Percentiles rank a stretch among this genome's conserved stretches.
Evolutionary conservation across 495 filamentous ascomycete species (phyloP).

Genomic region (Talaromyces borbonicus): DNA sequence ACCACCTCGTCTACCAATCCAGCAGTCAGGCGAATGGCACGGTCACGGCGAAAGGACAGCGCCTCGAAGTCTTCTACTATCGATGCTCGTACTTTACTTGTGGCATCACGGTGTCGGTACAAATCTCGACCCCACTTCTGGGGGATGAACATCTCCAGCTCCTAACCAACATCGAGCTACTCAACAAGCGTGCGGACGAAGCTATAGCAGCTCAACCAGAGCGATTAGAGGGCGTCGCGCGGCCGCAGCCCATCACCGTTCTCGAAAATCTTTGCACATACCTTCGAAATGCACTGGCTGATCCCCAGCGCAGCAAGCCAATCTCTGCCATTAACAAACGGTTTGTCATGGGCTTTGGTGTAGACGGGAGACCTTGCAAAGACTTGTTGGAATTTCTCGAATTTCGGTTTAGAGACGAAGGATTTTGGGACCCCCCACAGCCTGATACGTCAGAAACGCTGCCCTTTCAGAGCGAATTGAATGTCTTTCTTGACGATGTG

Average conservation of each 20-base stretch:
- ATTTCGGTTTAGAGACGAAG: conserved; percentile 36
- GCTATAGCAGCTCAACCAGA: conserved; percentile 48
- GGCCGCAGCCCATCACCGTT: conserved; percentile 38
- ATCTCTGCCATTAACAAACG: conserved; percentile 63
- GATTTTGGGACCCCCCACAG: conserved; percentile 38
- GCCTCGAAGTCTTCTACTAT: conserved; percentile 38
- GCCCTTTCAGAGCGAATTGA: conserved; percentile 36
- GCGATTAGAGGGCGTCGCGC: conserved; percentile 43
- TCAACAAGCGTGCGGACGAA: conserved; percentile 41
- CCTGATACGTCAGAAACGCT: conserved; percentile 22
- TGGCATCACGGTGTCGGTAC: conserved; percentile 43
- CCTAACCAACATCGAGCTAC: conserved; percentile 44
- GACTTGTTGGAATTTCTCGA: conserved; percentile 53
- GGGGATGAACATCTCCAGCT: conserved; percentile 35
- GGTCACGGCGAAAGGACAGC: conserved; percentile 23
- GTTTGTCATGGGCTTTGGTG: conserved; percentile 59
- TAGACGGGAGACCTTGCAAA: conserved; percentile 44
- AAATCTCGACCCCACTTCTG: conserved; percentile 45
- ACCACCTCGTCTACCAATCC: conserved; percentile 36
- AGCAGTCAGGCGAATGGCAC: conserved; percentile 22
- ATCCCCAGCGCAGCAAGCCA: conserved; percentile 31
- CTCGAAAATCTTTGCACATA: conserved; percentile 51
- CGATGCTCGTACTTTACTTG: conserved; percentile 52
- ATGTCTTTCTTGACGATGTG: conserved; percentile 46
- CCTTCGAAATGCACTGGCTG: conserved; percentile 48